Evolutionary conservation across 805 yeast genomes (phyloP).

Genomic region (Starmera caribaea): DNA sequence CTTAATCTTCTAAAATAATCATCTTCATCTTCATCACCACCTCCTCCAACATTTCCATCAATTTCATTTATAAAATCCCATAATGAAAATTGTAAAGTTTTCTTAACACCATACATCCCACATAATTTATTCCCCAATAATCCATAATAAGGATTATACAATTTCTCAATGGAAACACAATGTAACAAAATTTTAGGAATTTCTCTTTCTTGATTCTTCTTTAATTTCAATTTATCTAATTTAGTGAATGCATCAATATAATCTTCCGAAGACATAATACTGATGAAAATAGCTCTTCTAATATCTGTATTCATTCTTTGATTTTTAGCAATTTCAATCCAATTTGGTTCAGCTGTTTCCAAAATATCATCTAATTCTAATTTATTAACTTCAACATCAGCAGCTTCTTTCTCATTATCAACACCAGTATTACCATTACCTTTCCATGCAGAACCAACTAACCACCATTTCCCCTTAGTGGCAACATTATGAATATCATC

Average conservation of each 20-base stretch:
- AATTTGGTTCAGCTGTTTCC: conserved; percentile 46
- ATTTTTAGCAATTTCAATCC: conserved; percentile 76
- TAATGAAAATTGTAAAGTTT: conserved; percentile 77
- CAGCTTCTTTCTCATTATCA: conserved; percentile 15
- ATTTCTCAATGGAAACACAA: conserved; percentile 75
- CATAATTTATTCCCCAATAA: conserved; percentile 70
- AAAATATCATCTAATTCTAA: conserved; percentile 8
- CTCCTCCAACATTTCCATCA: conserved; percentile 40
- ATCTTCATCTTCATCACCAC: conserved; percentile 21
- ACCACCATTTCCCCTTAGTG: conserved; percentile 96
- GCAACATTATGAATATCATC: conserved; percentile 73
- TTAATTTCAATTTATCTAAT: conserved; percentile 69
- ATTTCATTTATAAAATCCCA: conserved; percentile 80
- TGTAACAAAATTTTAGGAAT: conserved; percentile 80
- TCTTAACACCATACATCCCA: conserved; percentile 61
- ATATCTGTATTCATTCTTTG: conserved; percentile 95
- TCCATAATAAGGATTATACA: conserved; percentile 86
- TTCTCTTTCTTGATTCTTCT: conserved; percentile 74
- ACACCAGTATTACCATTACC: conserved; percentile 35
- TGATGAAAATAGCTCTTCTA: conserved; percentile 86
- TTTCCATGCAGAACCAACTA: conserved; percentile 96
- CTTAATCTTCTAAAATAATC: conserved; percentile 18
- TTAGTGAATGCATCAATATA: conserved; percentile 80
- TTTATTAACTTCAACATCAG: conserved; percentile 5
- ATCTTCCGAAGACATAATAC: conserved; percentile 93